Conservation (phyloP, 2,329 filamentous ascomycete species). For the Taxawa tesnikishii region DNA sequence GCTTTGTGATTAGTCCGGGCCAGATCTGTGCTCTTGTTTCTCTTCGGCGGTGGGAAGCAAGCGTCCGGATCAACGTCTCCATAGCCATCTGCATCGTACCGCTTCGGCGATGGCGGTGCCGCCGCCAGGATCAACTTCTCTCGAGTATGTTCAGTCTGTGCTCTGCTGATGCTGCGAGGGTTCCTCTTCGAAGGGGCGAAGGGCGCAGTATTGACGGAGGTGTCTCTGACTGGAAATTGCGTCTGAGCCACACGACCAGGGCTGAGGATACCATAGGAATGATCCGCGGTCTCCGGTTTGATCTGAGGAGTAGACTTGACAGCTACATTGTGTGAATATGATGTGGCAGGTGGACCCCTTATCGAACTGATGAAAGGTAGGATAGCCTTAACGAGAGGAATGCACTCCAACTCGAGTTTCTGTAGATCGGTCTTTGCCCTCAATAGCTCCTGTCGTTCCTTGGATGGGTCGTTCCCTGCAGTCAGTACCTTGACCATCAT, state of each 20-base stretch:
- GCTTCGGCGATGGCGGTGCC: neutral
- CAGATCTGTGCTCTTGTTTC: too few species aligned
- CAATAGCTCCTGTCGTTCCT: slow-evolving; percentile 5
- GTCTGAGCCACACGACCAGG: slow-evolving; percentile 21
- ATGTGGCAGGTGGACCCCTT: slow-evolving; percentile 3
- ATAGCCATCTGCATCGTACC: neutral
- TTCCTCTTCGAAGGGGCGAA: too few species aligned
- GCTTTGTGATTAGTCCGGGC: too few species aligned
- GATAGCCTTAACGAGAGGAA: slow-evolving; percentile 5
- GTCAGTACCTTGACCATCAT: slow-evolving; percentile 7
- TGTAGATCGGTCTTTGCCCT: slow-evolving; percentile 5
- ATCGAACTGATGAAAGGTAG: too few species aligned
- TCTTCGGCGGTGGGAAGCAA: too few species aligned
- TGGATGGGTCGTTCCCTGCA: slow-evolving; percentile 3
- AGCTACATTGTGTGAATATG: slow-evolving; percentile 3
- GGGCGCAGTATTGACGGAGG: too few species aligned
- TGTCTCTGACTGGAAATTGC: slow-evolving; percentile 9
- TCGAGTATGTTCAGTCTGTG: too few species aligned
- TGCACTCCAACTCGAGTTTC: slow-evolving; percentile 2
- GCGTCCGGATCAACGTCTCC: too few species aligned
- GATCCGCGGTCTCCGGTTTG: neutral
- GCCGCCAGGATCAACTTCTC: too few species aligned
- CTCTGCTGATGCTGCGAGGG: too few species aligned
- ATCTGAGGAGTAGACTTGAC: neutral
- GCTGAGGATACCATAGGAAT: slow-evolving; percentile 6